Base-by-base conservation (phyloP, 2,329 filamentous ascomycete genomes). In the Plectosphaerella cucumerina region DNA sequence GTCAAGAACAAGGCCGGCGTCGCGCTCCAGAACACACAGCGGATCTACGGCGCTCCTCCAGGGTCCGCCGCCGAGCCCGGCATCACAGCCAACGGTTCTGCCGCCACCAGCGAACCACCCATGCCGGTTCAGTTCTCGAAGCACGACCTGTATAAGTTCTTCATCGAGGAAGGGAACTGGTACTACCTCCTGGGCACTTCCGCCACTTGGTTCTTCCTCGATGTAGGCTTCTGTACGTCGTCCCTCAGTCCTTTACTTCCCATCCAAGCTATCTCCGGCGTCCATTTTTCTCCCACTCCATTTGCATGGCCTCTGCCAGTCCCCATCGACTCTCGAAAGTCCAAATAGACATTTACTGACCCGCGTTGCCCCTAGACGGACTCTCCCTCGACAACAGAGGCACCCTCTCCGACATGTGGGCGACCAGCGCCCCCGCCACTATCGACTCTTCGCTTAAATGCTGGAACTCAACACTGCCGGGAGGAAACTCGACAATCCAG, bases 1-100 rank as follows among this genome's bases (percentile, higher is more conserved):
- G 82, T 87, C 55, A 81, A 82, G 56, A 77, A 80, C 59, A 82
- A 85, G 57, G 77, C 81, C 0, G 73, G 75, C 6, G 74, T 78
- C 42, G 82, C 81, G 11, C 73, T 84, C 34, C 72, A 78, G 53
- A 80, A 85, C 44, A 84, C 81, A 0, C 80, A 82, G 44, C 71
- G 76, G 15, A 73, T 84, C 5, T 85, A 85, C 57, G 77, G 75
- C 21, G 71, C 71, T 1, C 63, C 63, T 18, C 48, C 68, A 47
- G 47, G 53, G n/a, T 51, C 54, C 58, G 52, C 58, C 43, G 44
- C 46, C 45, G 58, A 6, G 31, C 60, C 20, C 51, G 58, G 53
- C 50, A 47, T 54, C 49, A 54, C 52, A 53, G 62, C 49, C 51
- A 68, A 68, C 45, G 68, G 65, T 12, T 62, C 68, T 34, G 60